Evolutionary conservation across 2,329 filamentous ascomycete species (phyloP).

Genomic region (Annulohypoxylon truncatum): DNA sequence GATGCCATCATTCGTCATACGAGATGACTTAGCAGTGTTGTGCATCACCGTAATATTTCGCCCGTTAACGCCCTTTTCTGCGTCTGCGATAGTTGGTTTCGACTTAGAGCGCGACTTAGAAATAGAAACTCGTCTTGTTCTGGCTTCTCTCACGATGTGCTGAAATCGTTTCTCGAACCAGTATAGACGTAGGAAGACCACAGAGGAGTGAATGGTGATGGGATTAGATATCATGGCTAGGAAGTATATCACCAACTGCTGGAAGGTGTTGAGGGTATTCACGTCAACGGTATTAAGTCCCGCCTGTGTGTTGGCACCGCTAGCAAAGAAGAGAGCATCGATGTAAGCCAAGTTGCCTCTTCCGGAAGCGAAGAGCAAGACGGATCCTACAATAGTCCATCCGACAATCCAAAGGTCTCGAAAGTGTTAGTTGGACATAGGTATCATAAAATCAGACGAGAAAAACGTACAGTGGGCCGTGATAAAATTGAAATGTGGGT

Average conservation of each 20-base stretch:
- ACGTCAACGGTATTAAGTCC: slow-evolving; percentile 85
- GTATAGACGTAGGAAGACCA: slow-evolving; percentile 92
- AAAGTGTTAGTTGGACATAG: slow-evolving; percentile 22
- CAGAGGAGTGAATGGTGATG: slow-evolving; percentile 84
- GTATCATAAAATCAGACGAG: not conserved
- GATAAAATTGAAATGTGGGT: slow-evolving; percentile 83
- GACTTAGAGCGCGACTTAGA: slow-evolving; percentile 69
- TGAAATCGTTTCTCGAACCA: slow-evolving; percentile 99
- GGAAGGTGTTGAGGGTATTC: slow-evolving; percentile 75
- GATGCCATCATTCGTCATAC: slow-evolving; percentile 71
- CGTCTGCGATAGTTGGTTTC: slow-evolving; percentile 57
- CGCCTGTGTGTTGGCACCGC: slow-evolving; percentile 88
- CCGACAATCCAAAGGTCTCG: slow-evolving; percentile 83
- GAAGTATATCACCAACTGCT: slow-evolving; percentile 79
- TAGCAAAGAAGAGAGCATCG: slow-evolving; percentile 89
- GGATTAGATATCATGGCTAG: slow-evolving; percentile 81
- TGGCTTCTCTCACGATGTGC: slow-evolving; percentile 79
- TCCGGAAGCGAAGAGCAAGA: slow-evolving; percentile 75
- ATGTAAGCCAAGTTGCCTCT: slow-evolving; percentile 76
- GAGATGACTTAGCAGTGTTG: slow-evolving; percentile 62
- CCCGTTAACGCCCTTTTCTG: slow-evolving; percentile 73
- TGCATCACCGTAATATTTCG: slow-evolving; percentile 75
- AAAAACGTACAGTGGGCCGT: slow-evolving; percentile 76
- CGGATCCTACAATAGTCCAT: slow-evolving; percentile 77
- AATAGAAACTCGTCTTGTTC: slow-evolving; percentile 72